Conservation (phyloP, 2,329 filamentous ascomycete genomes). For the Colletotrichum nymphaeae region DNA sequence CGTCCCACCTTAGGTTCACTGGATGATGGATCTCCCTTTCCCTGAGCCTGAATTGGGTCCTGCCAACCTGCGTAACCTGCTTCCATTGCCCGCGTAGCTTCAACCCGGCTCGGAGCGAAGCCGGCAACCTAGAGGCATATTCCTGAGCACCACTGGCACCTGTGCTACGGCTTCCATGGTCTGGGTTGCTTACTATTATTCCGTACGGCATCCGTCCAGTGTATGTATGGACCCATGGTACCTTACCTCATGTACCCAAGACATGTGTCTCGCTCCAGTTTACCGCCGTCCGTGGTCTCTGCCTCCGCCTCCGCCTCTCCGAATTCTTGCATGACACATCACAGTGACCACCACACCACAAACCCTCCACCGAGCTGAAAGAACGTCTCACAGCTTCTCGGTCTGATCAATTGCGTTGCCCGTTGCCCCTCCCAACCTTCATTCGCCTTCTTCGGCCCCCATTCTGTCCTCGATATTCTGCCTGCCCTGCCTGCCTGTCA, state of each 20-base stretch:
- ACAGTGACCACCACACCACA: not conserved
- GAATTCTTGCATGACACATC: not conserved
- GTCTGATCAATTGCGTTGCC: not conserved
- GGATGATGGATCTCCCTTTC: not conserved
- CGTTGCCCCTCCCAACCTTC: not conserved
- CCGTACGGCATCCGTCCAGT: not conserved
- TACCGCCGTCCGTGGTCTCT: not conserved
- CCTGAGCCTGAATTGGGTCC: constrained; percentile 3
- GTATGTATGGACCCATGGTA: not conserved
- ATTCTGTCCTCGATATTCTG: not conserved
- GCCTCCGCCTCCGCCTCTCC: not conserved
- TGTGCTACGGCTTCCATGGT: no score
- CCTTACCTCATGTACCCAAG: not conserved
- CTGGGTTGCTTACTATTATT: not conserved
- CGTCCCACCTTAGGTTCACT: constrained; percentile 19
- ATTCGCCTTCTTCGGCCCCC: not conserved
- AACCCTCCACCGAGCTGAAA: not conserved
- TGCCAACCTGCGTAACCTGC: not conserved
- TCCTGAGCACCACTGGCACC: no score
- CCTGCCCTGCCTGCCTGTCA: not conserved
- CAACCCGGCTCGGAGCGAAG: constrained; percentile 21
- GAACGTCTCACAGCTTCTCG: not conserved
- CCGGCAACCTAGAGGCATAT: not conserved
- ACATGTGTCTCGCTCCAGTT: not conserved
- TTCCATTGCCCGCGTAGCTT: not conserved